A percentile compares a stretch with the other conserved stretches of the same genome.
Conservation (phyloP, 106 monocot genomes). For the Platanthera guangdongensis region DNA sequence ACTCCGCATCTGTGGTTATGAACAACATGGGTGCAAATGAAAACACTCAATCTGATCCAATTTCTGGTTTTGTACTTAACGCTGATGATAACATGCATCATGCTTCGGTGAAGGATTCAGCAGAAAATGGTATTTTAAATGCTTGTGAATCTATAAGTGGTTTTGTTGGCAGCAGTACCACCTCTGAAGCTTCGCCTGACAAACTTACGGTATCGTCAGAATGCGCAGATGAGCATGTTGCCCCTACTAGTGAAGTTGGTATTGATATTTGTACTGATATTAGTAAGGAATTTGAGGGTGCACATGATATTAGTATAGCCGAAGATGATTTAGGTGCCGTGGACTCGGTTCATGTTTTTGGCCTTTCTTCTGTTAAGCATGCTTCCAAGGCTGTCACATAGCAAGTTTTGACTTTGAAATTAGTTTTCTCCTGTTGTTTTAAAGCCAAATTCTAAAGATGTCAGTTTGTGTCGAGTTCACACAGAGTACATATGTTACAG, state of each 20-base stretch:
- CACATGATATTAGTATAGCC: background rate
- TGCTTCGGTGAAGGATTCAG: background rate
- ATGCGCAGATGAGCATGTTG: background rate
- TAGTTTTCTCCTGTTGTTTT: background rate
- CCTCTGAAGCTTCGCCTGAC: background rate
- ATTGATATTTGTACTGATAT: background rate
- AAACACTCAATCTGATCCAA: background rate
- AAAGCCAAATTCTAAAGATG: background rate
- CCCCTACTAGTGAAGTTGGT: slow-evolving; percentile 4
- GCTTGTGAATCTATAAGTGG: background rate
- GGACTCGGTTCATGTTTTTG: slow-evolving; percentile 3
- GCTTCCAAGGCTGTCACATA: slow-evolving; percentile 4
- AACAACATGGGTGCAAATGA: background rate
- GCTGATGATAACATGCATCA: background rate
- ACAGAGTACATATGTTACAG: background rate
- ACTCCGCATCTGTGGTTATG: background rate
- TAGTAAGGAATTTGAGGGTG: slow-evolving; percentile 4
- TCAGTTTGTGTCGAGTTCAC: background rate
- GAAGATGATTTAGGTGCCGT: slow-evolving; percentile 6
- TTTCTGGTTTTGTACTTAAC: background rate
- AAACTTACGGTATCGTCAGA: background rate
- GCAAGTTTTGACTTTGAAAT: background rate
- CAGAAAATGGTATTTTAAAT: background rate
- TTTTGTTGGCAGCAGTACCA: background rate
- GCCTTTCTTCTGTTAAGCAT: background rate